These are phyloP conservation scores for Fusarium incarnatum DNA, from an alignment of 2,329 filamentous ascomycete species.

Conservation along the genomic window DNA sequence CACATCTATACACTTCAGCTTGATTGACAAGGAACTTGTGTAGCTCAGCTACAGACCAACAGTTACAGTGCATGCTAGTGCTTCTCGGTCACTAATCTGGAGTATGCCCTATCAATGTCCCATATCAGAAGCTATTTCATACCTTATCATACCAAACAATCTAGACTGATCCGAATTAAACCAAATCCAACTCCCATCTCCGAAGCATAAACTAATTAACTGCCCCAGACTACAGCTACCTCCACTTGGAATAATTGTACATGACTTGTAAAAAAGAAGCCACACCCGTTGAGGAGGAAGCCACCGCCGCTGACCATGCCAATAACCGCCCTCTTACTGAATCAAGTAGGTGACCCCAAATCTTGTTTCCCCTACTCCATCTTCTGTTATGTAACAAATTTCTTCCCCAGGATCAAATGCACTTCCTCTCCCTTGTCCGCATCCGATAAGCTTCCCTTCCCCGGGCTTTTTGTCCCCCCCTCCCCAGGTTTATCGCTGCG, in stretches of 20 bases:
- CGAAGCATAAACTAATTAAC: neutral
- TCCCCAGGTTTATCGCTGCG: conserved; percentile 13
- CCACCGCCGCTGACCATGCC: neutral
- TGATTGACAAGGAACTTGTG: conserved; percentile 20
- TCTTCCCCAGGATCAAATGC: conserved; percentile 6
- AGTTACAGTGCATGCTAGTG: neutral
- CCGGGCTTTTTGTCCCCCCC: neutral
- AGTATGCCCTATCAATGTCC: neutral
- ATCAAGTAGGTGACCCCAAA: conserved; percentile 6
- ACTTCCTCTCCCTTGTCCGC: neutral
- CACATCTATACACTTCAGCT: neutral
- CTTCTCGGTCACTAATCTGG: conserved; percentile 6
- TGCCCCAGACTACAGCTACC: neutral
- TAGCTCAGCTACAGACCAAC: neutral
- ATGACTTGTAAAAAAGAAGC: neutral
- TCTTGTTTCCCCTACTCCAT: conserved; percentile 1
- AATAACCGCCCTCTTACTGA: neutral
- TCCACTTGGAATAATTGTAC: neutral
- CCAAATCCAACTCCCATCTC: conserved; percentile 15
- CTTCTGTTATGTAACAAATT: conserved; percentile 19
- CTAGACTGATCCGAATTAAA: conserved; percentile 14
- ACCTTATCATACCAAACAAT: conserved; percentile 2
- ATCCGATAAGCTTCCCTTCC: conserved; percentile 27
- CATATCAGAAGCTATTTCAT: neutral
- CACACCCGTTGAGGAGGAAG: neutral